These are phyloP conservation scores for Quercus engelmannii DNA, from an alignment of 306 rosid genomes.

Conservation along the genomic window DNA sequence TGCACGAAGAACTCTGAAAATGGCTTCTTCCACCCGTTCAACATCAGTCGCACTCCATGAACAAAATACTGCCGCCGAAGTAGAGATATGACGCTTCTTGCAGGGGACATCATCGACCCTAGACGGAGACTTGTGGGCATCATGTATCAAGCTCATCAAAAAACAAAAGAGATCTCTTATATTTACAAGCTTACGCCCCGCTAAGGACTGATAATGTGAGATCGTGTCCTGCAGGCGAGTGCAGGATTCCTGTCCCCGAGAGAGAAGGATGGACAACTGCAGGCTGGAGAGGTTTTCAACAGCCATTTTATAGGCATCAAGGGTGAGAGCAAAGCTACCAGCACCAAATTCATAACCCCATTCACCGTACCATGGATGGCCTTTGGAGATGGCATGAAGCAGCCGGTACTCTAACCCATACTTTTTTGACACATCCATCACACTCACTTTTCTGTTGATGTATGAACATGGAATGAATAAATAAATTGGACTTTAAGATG, in stretches of 20 bases:
- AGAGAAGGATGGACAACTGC: slow-evolving; percentile 59
- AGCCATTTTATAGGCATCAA: slow-evolving; percentile 59
- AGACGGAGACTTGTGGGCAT: slow-evolving; percentile 50
- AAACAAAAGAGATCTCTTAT: slow-evolving; percentile 72
- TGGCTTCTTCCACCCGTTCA: slow-evolving; percentile 69
- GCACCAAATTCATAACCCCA: slow-evolving; percentile 97
- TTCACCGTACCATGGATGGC: slow-evolving; percentile 88
- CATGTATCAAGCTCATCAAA: slow-evolving; percentile 56
- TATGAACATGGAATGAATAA: slow-evolving; percentile 4
- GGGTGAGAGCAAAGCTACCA: slow-evolving; percentile 88
- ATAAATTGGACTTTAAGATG: not conserved
- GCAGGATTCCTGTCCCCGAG: slow-evolving; percentile 40
- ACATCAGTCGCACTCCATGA: slow-evolving; percentile 64
- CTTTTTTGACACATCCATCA: slow-evolving; percentile 98
- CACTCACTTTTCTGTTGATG: slow-evolving; percentile 70
- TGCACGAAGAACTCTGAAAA: slow-evolving; percentile 87
- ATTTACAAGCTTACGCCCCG: slow-evolving; percentile 61
- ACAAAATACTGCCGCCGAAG: slow-evolving; percentile 42
- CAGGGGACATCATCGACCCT: slow-evolving; percentile 41
- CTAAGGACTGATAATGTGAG: slow-evolving; percentile 61
- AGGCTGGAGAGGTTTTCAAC: slow-evolving; percentile 64
- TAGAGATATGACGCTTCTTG: slow-evolving; percentile 42
- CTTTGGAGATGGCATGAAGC: slow-evolving; percentile 74
- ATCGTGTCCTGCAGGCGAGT: slow-evolving; percentile 57
- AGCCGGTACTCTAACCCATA: slow-evolving; percentile 85